Conservation (phyloP, 129 eudicot species). For the Rutidosis leptorrhynchoides region DNA sequence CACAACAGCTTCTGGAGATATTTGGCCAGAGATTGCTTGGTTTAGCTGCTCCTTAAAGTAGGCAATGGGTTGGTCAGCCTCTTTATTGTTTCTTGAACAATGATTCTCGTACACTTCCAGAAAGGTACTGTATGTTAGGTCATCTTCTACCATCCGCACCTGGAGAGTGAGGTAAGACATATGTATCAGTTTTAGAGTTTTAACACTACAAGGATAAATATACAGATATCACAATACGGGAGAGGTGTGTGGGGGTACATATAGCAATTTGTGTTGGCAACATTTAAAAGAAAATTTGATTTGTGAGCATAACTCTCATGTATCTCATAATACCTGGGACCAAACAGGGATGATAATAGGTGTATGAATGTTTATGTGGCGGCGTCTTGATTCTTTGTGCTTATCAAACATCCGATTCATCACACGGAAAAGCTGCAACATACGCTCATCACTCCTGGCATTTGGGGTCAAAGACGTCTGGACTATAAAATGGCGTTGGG, state of each 20-base stretch:
- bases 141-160: conserved; percentile 99
- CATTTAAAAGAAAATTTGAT: neutral
- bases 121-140: conserved; percentile 92
- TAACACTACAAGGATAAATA: too few species aligned
- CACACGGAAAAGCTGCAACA: conserved; percentile 92
- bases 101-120: conserved; percentile 98
- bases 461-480: conserved; percentile 97
- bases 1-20: conserved; percentile 88
- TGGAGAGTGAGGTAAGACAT: conserved; percentile 31
- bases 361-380: conserved; percentile 93
- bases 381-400: conserved; percentile 95
- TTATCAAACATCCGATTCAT: conserved; percentile 98
- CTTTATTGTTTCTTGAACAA: conserved; percentile 91
- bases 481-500: conserved; percentile 97
- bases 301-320: neutral
- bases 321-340: conserved; percentile 75
- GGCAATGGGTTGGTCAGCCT: conserved; percentile 90
- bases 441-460: conserved; percentile 96
- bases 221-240: neutral
- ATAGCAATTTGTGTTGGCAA: neutral
- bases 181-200: conserved; percentile 14
- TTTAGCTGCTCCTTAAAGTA: conserved; percentile 92
- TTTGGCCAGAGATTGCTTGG: conserved; percentile 92
- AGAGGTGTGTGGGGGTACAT: neutral
- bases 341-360: conserved; percentile 98